A percentile compares a stretch with the other conserved stretches of the same genome.
Conservation (phyloP, 129 eudicot genomes). For the Deinandra increscens region DNA sequence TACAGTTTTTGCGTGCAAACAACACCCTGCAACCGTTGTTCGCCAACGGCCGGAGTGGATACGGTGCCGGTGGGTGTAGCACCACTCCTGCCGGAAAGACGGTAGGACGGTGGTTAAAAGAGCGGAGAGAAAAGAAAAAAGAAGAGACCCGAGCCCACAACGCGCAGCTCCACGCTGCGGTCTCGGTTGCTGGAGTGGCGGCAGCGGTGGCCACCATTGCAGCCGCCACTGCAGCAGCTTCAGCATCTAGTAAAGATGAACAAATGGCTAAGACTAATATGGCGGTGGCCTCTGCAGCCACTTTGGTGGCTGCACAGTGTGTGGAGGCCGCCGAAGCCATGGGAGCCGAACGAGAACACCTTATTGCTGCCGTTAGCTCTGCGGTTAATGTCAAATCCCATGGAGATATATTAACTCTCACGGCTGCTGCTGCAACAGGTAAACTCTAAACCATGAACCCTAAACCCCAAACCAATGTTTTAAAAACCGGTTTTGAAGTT, state of each 20-base stretch:
- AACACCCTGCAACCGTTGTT: conserved; percentile 81
- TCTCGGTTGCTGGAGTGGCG: conserved; percentile 93
- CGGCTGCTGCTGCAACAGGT: conserved; percentile 99
- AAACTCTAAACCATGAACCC: not conserved
- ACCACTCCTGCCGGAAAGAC: conserved; percentile 85
- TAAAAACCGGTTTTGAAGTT: no score
- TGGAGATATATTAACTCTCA: conserved; percentile 89
- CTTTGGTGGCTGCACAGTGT: conserved; percentile 93
- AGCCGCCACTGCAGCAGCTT: conserved; percentile 84
- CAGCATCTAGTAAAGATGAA: conserved; percentile 72
- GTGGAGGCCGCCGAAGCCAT: conserved; percentile 93
- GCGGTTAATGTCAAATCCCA: conserved; percentile 90
- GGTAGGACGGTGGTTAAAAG: conserved; percentile 92
- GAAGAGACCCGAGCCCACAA: conserved; percentile 91
- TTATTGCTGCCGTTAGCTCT: conserved; percentile 81
- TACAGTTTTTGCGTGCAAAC: conserved; percentile 53
- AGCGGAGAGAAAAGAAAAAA: conserved; percentile 84
- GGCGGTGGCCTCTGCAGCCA: conserved; percentile 98
- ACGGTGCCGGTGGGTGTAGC: conserved; percentile 44
- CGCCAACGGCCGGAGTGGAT: conserved; percentile 51
- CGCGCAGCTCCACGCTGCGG: conserved; percentile 91
- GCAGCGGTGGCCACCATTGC: conserved; percentile 93
- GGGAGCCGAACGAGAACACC: conserved; percentile 96
- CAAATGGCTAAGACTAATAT: conserved; percentile 83
- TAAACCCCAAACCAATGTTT: not conserved